Evolutionary conservation across 129 eudicot genomes (phyloP), one percentile per base, ranked within the genome.

Genomic region (Helianthus annuus): DNA sequence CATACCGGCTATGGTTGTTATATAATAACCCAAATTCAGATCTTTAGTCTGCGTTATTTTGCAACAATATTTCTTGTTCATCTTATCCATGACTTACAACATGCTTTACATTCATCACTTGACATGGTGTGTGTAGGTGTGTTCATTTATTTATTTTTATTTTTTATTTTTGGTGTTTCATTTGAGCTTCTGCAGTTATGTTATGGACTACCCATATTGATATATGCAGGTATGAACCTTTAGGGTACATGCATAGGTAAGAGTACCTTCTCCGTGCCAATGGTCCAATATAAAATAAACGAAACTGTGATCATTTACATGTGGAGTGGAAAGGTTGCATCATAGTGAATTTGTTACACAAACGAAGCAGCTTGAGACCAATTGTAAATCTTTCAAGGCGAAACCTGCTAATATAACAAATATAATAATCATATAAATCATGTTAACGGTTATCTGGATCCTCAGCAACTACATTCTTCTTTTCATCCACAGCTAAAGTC

Each of bases 181-280:
- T 19, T 19, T 19, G 22, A 19, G 22, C 22, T 19, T 19, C 22
- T 19, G 22, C 22, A 19, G 22, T 19, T 11, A 73, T 63, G 58
- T 66, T 66, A 45, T 19, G 15, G 49, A 42, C 66, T 75, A 66
- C n/a, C 11, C 39, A 57, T 64, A 38, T 64, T 24, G 9, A 44
- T 71, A 75, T 42, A 56, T 75, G 78, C 80, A 86, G 92, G 92
- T 83, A 74, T 60, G 88, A 86, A 79, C 81, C 79, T 67, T 59
- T 78, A 55, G 36, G 36, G 36, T 32, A 32, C 36, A 32, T 32
- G 4, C 4, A 81, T 68, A 88, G 88, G 54, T 54, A 70, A 65
- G 88, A 78, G 39, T 86, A 86, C 81, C 83, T 86, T 80, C 76
- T 86, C 71, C 86, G 81, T 76, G 92, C 86, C 29, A 83, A 86